These are phyloP conservation scores for Syncephalastrum monosporum DNA, from an alignment of 371 early-diverging fungal species.

Conservation along the genomic window DNA sequence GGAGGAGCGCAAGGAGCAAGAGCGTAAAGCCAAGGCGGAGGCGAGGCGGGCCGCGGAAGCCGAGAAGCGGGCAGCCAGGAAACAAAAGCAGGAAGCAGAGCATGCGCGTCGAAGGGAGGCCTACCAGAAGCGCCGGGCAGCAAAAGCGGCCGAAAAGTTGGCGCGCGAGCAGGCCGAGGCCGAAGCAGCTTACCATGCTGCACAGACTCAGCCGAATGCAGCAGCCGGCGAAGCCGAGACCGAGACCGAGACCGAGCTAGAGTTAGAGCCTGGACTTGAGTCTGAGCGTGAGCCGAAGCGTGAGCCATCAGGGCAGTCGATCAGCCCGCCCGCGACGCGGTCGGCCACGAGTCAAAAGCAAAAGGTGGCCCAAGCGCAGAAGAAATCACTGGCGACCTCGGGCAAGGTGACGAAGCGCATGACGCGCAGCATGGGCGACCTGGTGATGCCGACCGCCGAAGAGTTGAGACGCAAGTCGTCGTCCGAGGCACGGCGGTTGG, in stretches of 20 bases:
- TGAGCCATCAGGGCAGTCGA: too few species aligned
- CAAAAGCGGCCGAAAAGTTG: conserved; percentile 12
- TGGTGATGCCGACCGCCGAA: conserved; percentile 20
- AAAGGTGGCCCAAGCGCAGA: neutral
- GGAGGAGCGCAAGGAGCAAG: conserved; percentile 15
- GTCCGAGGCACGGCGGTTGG: conserved; percentile 17
- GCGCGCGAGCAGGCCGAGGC: conserved; percentile 1
- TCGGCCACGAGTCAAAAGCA: neutral
- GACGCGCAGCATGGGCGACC: conserved; percentile 26
- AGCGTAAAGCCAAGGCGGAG: conserved; percentile 7
- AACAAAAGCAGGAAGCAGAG: conserved; percentile 8
- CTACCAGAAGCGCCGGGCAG: conserved; percentile 9
- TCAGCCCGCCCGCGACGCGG: too few species aligned
- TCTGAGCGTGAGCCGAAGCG: too few species aligned
- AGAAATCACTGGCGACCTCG: neutral
- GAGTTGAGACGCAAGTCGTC: conserved; percentile 15
- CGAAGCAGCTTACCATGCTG: conserved; percentile 11
- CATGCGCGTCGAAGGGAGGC: conserved; percentile 1
- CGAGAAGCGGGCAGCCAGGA: conserved; percentile 4
- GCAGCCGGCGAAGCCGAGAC: conserved; percentile 4
- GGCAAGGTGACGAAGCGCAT: conserved; percentile 2
- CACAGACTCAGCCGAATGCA: neutral
- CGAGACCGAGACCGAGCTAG: conserved; percentile 8
- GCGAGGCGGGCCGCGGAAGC: conserved; percentile 7
- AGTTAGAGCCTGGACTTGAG: too few species aligned